Evolutionary conservation across 2,329 filamentous ascomycete species (phyloP).

Genomic region (Bipolaris gigantea): DNA sequence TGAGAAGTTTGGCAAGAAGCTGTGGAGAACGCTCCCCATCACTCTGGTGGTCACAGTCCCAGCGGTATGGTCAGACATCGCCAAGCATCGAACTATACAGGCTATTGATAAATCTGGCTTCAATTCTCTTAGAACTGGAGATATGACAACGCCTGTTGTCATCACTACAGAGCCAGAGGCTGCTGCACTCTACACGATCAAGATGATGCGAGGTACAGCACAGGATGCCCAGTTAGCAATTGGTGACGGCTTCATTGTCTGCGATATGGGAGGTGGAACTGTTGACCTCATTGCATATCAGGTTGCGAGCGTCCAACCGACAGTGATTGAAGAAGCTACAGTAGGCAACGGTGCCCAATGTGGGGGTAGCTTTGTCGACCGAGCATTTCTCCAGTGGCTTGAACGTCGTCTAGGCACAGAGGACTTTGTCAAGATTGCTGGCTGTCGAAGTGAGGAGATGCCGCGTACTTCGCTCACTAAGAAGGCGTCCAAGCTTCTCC

Average conservation of each 20-base stretch:
- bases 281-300: slow-evolving; percentile 26
- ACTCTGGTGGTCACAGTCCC: slow-evolving; percentile 30
- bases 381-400: slow-evolving; percentile 25
- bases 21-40: slow-evolving; percentile 25
- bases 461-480: slow-evolving; percentile 15
- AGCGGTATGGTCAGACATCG: slow-evolving; percentile 31
- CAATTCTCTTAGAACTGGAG: not conserved
- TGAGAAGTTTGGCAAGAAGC: slow-evolving; percentile 16
- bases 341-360: slow-evolving; percentile 31
- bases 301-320: slow-evolving; percentile 13
- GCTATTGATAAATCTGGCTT: slow-evolving; percentile 28
- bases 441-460: slow-evolving; percentile 10
- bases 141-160: not conserved
- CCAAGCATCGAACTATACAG: slow-evolving; percentile 22
- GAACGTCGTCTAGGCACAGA: slow-evolving; percentile 23
- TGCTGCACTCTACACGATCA: not conserved
- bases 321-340: slow-evolving; percentile 24
- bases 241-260: slow-evolving; percentile 30
- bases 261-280: slow-evolving; percentile 38
- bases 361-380: slow-evolving; percentile 34
- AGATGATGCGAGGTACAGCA: slow-evolving; percentile 6
- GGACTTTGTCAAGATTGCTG: slow-evolving; percentile 26
- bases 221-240: slow-evolving; percentile 18
- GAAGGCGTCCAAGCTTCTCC: slow-evolving; percentile 21
- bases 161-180: not conserved